phyloP scores from a whole-genome alignment of 768 basidiomycete genomes.

The Gymnopilus junonius region DNA sequence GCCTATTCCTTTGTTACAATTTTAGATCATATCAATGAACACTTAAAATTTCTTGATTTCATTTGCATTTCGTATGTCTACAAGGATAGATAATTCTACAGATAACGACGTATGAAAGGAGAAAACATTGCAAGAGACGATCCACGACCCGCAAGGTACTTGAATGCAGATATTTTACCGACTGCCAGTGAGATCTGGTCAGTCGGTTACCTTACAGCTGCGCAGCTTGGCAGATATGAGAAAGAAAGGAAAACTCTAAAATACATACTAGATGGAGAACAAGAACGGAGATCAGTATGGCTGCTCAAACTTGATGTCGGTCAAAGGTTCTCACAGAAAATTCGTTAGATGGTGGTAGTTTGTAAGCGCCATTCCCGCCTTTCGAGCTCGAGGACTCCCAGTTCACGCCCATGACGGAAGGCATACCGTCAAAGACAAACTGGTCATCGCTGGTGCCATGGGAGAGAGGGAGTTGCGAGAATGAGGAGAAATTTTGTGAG shows the following conservation, averaged over 20 bases:
- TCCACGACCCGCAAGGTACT: conserved; percentile 19
- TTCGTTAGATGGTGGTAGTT: conserved; percentile 32
- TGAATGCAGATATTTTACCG: conserved; percentile 19
- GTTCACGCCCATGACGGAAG: conserved; percentile 30
- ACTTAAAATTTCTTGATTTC: no score
- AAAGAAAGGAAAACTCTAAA: conserved; percentile 16
- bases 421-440: conserved; percentile 33
- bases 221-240: conserved; percentile 8
- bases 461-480: conserved; percentile 33
- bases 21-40: no score
- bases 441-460: conserved; percentile 36
- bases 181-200: conserved; percentile 6
- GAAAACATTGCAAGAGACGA: conserved; percentile 14
- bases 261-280: conserved; percentile 28
- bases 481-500: conserved; percentile 27
- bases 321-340: conserved; percentile 30
- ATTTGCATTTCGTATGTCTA: neutral
- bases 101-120: conserved; percentile 6
- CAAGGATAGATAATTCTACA: conserved; percentile 21
- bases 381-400: conserved; percentile 37
- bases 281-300: conserved; percentile 5
- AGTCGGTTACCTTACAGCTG: conserved; percentile 12
- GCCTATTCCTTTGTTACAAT: neutral
- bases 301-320: conserved; percentile 1
- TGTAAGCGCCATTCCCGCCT: conserved; percentile 32